Evolutionary conservation across 2,329 filamentous ascomycete species (phyloP).

Genomic region (Colletotrichum sp.): DNA sequence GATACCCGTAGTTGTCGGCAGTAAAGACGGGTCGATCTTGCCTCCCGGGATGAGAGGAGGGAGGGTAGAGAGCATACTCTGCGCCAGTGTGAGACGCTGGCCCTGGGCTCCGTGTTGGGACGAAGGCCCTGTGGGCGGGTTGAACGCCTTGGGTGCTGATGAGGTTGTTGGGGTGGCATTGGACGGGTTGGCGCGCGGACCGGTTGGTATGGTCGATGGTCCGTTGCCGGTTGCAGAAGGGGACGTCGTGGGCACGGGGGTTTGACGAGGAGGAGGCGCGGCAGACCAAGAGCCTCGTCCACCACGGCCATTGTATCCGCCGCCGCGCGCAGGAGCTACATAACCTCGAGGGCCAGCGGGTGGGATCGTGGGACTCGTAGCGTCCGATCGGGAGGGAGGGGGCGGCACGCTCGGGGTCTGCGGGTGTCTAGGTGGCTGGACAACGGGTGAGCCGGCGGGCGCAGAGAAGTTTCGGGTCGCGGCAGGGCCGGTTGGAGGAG

Average conservation of each 20-base stretch:
- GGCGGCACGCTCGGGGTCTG: slow-evolving; percentile 35
- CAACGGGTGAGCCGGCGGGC: slow-evolving; percentile 38
- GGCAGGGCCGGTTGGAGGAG: slow-evolving; percentile 52
- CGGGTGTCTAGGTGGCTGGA: slow-evolving; percentile 35
- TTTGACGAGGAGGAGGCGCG: slow-evolving; percentile 29
- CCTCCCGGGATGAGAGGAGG: slow-evolving; percentile 59
- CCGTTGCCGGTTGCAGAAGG: slow-evolving; percentile 42
- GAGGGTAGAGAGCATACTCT: slow-evolving; percentile 56
- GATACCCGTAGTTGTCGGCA: slow-evolving; percentile 49
- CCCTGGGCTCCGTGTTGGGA: slow-evolving; percentile 36
- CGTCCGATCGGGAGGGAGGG: slow-evolving; percentile 38
- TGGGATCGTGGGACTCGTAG: slow-evolving; percentile 51
- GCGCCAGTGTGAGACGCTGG: slow-evolving; percentile 52
- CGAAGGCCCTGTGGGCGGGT: slow-evolving; percentile 61
- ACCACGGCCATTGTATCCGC: slow-evolving; percentile 47
- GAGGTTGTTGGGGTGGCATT: slow-evolving; percentile 40
- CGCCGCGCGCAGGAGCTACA: slow-evolving; percentile 47
- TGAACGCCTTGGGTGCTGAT: slow-evolving; percentile 50
- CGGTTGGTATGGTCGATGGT: slow-evolving; percentile 51
- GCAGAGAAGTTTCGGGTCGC: slow-evolving; percentile 41
- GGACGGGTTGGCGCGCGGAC: slow-evolving; percentile 44
- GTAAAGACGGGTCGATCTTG: slow-evolving; percentile 53
- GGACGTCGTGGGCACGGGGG: slow-evolving; percentile 35
- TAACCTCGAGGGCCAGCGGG: slow-evolving; percentile 62
- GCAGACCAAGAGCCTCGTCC: slow-evolving; percentile 50